phyloP scores from a whole-genome alignment of 148 eudicot species.

The Cornus controversa region DNA sequence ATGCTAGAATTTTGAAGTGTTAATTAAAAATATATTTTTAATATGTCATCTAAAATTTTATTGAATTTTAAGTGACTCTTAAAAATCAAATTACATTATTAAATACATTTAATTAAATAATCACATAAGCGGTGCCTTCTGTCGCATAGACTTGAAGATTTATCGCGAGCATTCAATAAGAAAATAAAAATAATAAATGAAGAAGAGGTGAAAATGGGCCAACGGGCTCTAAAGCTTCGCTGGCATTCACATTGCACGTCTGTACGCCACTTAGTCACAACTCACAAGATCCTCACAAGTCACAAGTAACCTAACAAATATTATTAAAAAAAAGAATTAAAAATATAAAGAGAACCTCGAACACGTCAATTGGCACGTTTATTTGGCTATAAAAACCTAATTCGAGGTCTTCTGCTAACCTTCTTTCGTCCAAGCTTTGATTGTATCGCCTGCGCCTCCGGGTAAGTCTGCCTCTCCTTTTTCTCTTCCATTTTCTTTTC shows the following conservation, averaged over 20 bases:
- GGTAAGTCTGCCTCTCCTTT: slow-evolving; percentile 6
- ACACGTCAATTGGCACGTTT: background rate
- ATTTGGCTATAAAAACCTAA: slow-evolving; percentile 16
- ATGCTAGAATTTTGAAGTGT: too few relatives aligned
- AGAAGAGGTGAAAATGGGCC: background rate
- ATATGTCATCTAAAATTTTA: too few relatives aligned
- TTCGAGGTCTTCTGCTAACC: background rate
- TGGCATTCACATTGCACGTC: background rate
- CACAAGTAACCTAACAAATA: background rate
- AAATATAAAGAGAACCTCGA: background rate
- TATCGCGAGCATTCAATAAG: too few relatives aligned
- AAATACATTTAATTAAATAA: too few relatives aligned
- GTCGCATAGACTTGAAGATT: too few relatives aligned
- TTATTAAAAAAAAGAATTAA: background rate
- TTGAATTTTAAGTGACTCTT: too few relatives aligned
- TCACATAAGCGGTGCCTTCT: too few relatives aligned
- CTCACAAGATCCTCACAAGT: too few relatives aligned
- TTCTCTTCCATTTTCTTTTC: background rate
- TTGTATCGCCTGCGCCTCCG: background rate
- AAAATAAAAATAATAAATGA: too few relatives aligned
- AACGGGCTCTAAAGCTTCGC: background rate
- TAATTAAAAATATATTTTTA: too few relatives aligned
- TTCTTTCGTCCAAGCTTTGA: slow-evolving; percentile 7
- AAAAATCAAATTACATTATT: too few relatives aligned
- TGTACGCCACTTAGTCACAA: background rate